A percentile compares a stretch with the other conserved stretches of the same genome.
phyloP scores from a whole-genome alignment of 176 grass and related monocot genomes.

The Rhynchospora tenuis region DNA sequence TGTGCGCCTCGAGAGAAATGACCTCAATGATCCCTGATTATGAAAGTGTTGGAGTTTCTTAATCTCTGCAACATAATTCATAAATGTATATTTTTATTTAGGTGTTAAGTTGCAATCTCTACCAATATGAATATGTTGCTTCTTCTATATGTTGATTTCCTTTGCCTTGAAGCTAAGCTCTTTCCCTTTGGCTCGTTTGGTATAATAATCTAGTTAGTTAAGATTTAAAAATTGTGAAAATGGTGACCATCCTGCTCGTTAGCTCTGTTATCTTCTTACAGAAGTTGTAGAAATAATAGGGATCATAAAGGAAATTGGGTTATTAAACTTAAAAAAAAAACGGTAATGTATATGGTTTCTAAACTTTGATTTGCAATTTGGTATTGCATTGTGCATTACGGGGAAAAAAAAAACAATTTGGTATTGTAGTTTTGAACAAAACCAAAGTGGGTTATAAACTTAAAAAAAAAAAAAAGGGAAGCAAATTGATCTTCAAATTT shows the following conservation, averaged over 20 bases:
- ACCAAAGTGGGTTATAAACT: too few relatives aligned
- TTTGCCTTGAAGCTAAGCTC: constrained; percentile 18
- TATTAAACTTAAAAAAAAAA: background rate
- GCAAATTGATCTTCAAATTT: background rate
- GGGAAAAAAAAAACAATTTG: too few relatives aligned
- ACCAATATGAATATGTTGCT: constrained; percentile 29
- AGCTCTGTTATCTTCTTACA: background rate
- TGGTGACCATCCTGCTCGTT: background rate
- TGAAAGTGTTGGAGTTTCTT: constrained; percentile 7
- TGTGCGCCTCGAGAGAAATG: constrained; percentile 13
- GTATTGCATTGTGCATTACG: too few relatives aligned
- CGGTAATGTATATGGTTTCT: background rate
- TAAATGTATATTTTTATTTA: background rate
- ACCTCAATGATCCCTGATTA: constrained; percentile 6
- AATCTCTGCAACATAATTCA: constrained; percentile 15
- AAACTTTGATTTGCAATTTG: background rate
- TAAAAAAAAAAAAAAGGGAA: background rate
- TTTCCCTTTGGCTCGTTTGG: background rate
- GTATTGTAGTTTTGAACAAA: too few relatives aligned
- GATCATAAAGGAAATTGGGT: too few relatives aligned
- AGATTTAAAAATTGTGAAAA: background rate
- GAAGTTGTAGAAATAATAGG: background rate
- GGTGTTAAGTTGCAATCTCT: constrained; percentile 27
- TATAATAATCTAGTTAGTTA: background rate
- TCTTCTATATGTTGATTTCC: background rate